phyloP scores from a whole-genome alignment of 257 asterid species.

The Ilex asprella region DNA sequence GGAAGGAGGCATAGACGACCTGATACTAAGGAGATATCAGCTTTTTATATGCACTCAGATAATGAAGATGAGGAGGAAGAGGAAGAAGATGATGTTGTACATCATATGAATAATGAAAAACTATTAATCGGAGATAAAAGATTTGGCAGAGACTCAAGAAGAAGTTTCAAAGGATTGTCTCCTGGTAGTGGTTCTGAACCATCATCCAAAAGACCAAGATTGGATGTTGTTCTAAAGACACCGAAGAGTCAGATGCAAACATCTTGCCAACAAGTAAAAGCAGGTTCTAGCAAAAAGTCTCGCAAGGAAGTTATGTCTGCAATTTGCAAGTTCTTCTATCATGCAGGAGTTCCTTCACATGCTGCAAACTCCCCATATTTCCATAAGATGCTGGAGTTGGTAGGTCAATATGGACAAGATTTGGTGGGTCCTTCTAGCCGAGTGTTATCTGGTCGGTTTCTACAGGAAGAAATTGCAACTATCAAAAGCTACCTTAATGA shows the following conservation, averaged over 20 bases:
- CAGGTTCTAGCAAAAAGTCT: conserved; percentile 46
- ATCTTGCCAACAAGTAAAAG: conserved; percentile 42
- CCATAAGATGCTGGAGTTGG: conserved; percentile 76
- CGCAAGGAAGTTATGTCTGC: conserved; percentile 79
- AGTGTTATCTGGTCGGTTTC: conserved; percentile 59
- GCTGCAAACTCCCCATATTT: conserved; percentile 85
- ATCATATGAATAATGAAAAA: conserved; percentile 39
- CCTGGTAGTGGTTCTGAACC: conserved; percentile 41
- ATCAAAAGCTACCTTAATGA: conserved; percentile 61
- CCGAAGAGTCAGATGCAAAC: conserved; percentile 37
- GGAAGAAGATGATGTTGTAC: conserved; percentile 41
- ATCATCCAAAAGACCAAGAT: conserved; percentile 46
- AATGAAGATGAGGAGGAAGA: conserved; percentile 63
- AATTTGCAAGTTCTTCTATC: conserved; percentile 82
- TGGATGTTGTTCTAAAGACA: conserved; percentile 38
- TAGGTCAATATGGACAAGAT: conserved; percentile 68
- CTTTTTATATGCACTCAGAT: conserved; percentile 54
- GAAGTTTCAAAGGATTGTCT: conserved; percentile 43
- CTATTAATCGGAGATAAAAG: conserved; percentile 47
- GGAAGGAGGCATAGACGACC: conserved; percentile 79
- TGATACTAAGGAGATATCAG: conserved; percentile 49
- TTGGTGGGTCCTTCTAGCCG: conserved; percentile 61
- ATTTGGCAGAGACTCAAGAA: conserved; percentile 42
- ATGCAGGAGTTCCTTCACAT: conserved; percentile 78
- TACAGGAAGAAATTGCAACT: conserved; percentile 63